A percentile compares a stretch with the other conserved stretches of the same genome.
These are phyloP conservation scores for Onygenales sp. DNA, from an alignment of 2,329 filamentous ascomycete species.

Conservation along the genomic window DNA sequence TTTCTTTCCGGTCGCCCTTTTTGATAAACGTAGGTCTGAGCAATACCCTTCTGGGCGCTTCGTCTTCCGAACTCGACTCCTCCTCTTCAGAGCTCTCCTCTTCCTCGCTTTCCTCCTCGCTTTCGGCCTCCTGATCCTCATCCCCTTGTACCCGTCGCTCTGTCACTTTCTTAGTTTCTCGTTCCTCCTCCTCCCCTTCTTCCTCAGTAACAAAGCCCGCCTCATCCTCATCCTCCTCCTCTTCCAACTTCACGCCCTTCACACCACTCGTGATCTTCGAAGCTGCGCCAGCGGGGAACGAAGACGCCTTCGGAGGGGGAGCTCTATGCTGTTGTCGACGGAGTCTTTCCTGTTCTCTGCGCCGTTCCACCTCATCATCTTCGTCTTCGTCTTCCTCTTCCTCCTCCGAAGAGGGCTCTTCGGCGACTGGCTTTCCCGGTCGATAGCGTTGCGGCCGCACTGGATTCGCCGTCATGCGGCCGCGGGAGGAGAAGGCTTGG, in stretches of 20 bases:
- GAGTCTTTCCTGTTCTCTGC: slow-evolving; percentile 23
- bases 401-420: slow-evolving; percentile 40
- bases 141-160: slow-evolving; percentile 13
- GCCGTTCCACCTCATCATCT: slow-evolving; percentile 46
- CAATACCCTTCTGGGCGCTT: slow-evolving; percentile 46
- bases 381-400: slow-evolving; percentile 47
- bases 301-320: slow-evolving; percentile 35
- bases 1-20: slow-evolving; percentile 48
- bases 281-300: slow-evolving; percentile 24
- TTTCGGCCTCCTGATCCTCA: slow-evolving; percentile 17
- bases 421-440: slow-evolving; percentile 62
- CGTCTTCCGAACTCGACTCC: slow-evolving; percentile 47
- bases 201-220: slow-evolving; percentile 52
- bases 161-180: slow-evolving; percentile 11
- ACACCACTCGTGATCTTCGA: slow-evolving; percentile 24
- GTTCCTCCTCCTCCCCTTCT: slow-evolving; percentile 32
- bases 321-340: slow-evolving; percentile 38
- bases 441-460: slow-evolving; percentile 68
- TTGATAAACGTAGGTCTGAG: slow-evolving; percentile 59
- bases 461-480: slow-evolving; percentile 87
- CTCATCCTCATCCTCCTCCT: slow-evolving; percentile 37
- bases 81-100: slow-evolving; percentile 47
- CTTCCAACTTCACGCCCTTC: slow-evolving; percentile 28
- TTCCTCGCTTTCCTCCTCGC: slow-evolving; percentile 38
- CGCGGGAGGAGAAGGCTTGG: slow-evolving; percentile 28